A percentile compares a stretch with the other conserved stretches of the same genome.
These are phyloP conservation scores for Oenanthe javanica DNA, from an alignment of 140 eudicot genomes.

Conservation along the genomic window DNA sequence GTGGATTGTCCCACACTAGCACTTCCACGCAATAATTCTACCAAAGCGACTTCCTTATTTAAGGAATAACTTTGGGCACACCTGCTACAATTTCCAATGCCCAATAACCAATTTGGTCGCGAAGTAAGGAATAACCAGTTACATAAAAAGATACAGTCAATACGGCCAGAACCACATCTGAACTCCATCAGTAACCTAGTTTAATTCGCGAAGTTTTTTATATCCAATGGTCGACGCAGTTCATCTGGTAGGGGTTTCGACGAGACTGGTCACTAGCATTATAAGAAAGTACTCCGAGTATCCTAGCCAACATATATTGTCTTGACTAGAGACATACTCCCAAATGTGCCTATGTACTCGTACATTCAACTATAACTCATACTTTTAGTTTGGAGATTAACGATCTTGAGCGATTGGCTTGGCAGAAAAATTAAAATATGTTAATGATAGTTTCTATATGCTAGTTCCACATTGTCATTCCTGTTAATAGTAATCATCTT, in stretches of 20 bases:
- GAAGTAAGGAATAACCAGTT: not conserved
- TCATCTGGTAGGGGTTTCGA: no score
- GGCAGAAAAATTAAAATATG: not conserved
- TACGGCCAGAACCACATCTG: not conserved
- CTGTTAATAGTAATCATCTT: not conserved
- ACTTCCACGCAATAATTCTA: not conserved
- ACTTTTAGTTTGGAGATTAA: no score
- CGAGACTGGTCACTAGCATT: no score
- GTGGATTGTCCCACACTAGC: not conserved
- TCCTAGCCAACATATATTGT: no score
- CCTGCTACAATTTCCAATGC: not conserved
- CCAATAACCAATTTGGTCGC: not conserved
- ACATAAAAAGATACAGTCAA: not conserved
- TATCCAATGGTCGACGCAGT: no score
- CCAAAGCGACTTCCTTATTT: not conserved
- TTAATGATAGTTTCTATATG: not conserved
- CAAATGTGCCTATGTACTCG: no score
- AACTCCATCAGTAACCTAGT: not conserved
- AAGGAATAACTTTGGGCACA: not conserved
- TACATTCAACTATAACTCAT: no score
- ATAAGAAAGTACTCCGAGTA: no score
- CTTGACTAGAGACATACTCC: no score
- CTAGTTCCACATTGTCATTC: not conserved
- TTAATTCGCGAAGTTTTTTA: no score
- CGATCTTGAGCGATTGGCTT: not conserved